Evolutionary conservation across 73 alveolate genomes (phyloP).

Genomic region (Paramecium bursaria): DNA sequence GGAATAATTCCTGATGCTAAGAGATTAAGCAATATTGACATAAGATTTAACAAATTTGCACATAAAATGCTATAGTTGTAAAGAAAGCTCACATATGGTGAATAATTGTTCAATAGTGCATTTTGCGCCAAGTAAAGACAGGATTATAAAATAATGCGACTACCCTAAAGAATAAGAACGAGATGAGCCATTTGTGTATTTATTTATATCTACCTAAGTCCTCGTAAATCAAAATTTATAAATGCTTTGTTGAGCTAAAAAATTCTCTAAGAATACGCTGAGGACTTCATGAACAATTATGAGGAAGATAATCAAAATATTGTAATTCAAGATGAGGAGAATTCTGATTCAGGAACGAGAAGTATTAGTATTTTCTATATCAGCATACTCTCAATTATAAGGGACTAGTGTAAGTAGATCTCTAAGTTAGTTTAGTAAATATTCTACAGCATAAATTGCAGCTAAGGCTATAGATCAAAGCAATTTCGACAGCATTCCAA

Average conservation of each 20-base stretch:
- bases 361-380: neutral
- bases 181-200: conserved; percentile 49
- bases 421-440: neutral
- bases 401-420: neutral
- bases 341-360: conserved; percentile 6
- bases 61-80: conserved; percentile 53
- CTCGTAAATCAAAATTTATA: conserved; percentile 12
- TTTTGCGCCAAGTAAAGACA: conserved; percentile 30
- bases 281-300: neutral
- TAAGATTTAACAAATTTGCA: conserved; percentile 22
- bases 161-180: conserved; percentile 40
- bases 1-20: conserved; percentile 23
- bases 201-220: neutral
- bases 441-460: neutral
- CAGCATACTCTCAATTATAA: conserved; percentile 33
- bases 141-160: conserved; percentile 13
- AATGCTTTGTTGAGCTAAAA: conserved; percentile 15
- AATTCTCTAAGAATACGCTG: neutral
- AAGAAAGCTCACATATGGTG: conserved; percentile 19
- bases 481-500: neutral
- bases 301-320: conserved; percentile 3
- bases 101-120: conserved; percentile 36
- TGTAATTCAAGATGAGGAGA: conserved; percentile 5
- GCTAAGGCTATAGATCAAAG: neutral
- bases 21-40: neutral